These are phyloP conservation scores for Sphaerulina musiva DNA, from an alignment of 2,329 filamentous ascomycete genomes.

Conservation along the genomic window DNA sequence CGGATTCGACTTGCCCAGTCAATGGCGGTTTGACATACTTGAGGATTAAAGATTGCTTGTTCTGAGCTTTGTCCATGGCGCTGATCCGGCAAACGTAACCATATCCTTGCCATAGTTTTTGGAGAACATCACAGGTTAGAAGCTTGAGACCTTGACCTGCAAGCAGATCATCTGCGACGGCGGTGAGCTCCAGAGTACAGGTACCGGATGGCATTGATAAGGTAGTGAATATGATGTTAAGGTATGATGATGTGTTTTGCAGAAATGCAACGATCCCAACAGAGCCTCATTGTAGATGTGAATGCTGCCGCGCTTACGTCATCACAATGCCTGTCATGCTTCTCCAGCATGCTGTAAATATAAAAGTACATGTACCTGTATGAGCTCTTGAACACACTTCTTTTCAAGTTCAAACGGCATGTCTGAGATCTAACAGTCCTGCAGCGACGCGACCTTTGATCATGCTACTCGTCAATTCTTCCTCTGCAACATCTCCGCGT, in stretches of 20 bases:
- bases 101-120: slow-evolving; percentile 30
- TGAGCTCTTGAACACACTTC: no score
- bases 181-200: not conserved
- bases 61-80: slow-evolving; percentile 32
- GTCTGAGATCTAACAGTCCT: slow-evolving; percentile 46
- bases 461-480: slow-evolving; percentile 42
- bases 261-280: not conserved
- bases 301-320: not conserved
- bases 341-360: not conserved
- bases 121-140: not conserved
- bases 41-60: slow-evolving; percentile 42
- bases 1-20: slow-evolving; percentile 39
- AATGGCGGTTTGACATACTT: slow-evolving; percentile 55
- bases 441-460: slow-evolving; percentile 48
- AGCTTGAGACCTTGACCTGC: not conserved
- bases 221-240: not conserved
- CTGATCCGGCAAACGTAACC: slow-evolving; percentile 51
- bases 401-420: slow-evolving; percentile 10
- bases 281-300: not conserved
- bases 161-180: not conserved
- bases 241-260: not conserved
- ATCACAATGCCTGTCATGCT: not conserved
- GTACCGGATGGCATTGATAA: not conserved
- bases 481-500: slow-evolving; percentile 13
- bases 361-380: no score